Evolutionary conservation across 371 early-diverging fungal species (phyloP), one percentile per base, ranked within the genome.

Genomic region (Apophysomyces ossiformis): DNA sequence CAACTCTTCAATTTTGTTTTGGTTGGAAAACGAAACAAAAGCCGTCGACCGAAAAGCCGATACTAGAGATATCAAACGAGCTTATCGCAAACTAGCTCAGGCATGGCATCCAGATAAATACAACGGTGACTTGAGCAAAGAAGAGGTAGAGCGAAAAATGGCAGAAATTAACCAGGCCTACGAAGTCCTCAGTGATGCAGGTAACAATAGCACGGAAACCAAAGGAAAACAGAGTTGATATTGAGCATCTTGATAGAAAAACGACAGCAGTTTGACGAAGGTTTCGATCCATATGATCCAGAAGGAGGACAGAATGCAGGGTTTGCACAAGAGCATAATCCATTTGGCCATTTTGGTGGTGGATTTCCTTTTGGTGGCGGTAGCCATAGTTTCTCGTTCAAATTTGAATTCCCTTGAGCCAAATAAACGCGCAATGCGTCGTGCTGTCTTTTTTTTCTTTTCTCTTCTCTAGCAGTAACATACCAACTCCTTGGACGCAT

Each of bases 261-360:
- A 69, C 82, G 92, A 36, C 82, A 79, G 54, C 85, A 87, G 67
- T 96, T 88, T 69, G 97, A 98, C 75, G 91, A 90, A 67, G 99
- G 99, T 5, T 90, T 90, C 57, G 99, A 98, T 81, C 97, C 97
- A 7, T 94, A 94, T 74, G 96, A 95, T 67, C 93, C 93, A 43
- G 83, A 76, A 15, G 82, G 77, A 61, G 87, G 85, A 7, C 78
- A 74, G 35, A 70, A 70, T 35, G 69, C 69, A 36, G 71, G 74
- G 32, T 76, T 50, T 43, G 75, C 66, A 18, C 66, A 66, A 32
- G 72, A 71, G 16, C 76, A 74, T 0, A 83, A 88, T 47, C 88
- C 85, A 4, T 87, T 87, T 70, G 88, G 76, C 1, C 85, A 85
- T 39, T 83, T 82, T 58, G 85, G 81, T 32, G 85, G 74, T 37